Percentiles rank a stretch among this genome's conserved stretches.
Evolutionary conservation across 2,329 filamentous ascomycete species (phyloP).

Genomic region (Atkinsonella hypoxylon): DNA sequence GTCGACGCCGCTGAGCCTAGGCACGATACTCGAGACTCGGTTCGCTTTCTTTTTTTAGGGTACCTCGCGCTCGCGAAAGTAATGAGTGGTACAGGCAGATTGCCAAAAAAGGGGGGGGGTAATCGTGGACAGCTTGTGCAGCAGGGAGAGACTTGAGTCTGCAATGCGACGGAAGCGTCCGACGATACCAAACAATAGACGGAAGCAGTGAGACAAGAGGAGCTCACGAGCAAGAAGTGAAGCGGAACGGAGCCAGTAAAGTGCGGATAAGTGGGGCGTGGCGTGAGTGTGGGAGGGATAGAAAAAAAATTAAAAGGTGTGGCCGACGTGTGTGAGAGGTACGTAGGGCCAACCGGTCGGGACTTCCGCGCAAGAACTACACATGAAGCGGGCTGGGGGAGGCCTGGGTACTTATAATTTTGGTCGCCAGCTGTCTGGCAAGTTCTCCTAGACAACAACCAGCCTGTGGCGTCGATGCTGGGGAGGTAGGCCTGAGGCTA

Average conservation of each 20-base stretch:
- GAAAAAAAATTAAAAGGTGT: constrained; percentile 22
- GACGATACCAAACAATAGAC: constrained; percentile 10
- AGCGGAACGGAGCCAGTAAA: constrained; percentile 11
- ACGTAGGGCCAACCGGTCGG: constrained; percentile 42
- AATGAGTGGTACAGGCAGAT: constrained; percentile 4
- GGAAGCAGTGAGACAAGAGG: constrained; percentile 9
- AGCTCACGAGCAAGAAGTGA: constrained; percentile 8
- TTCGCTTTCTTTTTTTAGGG: constrained; percentile 7
- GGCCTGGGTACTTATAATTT: constrained; percentile 46
- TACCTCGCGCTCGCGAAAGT: constrained; percentile 7
- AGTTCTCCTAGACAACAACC: constrained; percentile 31
- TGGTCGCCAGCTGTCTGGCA: constrained; percentile 25
- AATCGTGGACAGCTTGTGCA: constrained; percentile 5
- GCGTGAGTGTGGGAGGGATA: constrained; percentile 14
- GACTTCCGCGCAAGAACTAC: constrained; percentile 41
- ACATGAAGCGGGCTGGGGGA: constrained; percentile 40
- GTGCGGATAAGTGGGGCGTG: constrained; percentile 18
- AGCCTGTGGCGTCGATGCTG: constrained; percentile 31
- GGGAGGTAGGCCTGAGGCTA: constrained; percentile 27
- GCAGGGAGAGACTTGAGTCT: constrained; percentile 6
- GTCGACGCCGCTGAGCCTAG: constrained; percentile 15
- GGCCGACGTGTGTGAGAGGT: constrained; percentile 36
- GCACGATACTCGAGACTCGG: constrained; percentile 6
- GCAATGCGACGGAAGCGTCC: constrained; percentile 9
- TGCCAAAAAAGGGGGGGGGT: too few relatives aligned